Base-by-base conservation (phyloP, 2,329 filamentous ascomycete genomes). In the Aspergillus hortae region DNA sequence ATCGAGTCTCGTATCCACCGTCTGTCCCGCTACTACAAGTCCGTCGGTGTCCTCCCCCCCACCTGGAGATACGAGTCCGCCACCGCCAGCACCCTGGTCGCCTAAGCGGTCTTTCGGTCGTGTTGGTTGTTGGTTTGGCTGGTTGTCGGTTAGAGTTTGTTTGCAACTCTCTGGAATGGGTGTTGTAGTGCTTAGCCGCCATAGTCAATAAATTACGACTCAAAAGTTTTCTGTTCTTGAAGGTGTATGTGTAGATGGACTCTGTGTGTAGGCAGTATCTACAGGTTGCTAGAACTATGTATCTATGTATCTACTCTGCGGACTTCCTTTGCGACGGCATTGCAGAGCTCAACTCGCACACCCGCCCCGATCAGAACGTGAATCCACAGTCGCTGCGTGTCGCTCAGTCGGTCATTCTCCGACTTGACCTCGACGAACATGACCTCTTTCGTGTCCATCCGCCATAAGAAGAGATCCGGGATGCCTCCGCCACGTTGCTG, bases 1-100 rank as follows among this genome's bases (percentile, higher is more conserved):
- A 95, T 99, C 81, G 94, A 99, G 86, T 97, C 94, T 76, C 90
- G 95, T 81, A 97, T 99, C 80, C 94, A 99, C 89, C 92, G 94
- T 83, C 89, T 99, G 67, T 94, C 91, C 75, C 89, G 94, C 69
- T 97, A 97, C 89, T 99, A 97, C 90, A 97, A 96, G 89, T 92
- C 91, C 76, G 92, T 87, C 70, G 83, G 85, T 79, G 84, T 81
- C 65, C 81, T 87, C 55, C 83, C 92, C 72, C 92, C 92, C 67
- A 97, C 90, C 81, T 97, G 92, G 92, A 92, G 90, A 83, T 97
- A 97, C 85, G 92, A 97, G 89, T 90, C 85, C 77, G 90, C 92
- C 76, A 97, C 92, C 68, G 92, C 92, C 80, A 89, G 84, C 84
- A 95, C 91, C 74, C 82, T 95, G 70, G 91, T 96, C 77, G 85